Base-by-base conservation (phyloP, 75 land plant genomes). In the Selaginella moellendorffii region DNA sequence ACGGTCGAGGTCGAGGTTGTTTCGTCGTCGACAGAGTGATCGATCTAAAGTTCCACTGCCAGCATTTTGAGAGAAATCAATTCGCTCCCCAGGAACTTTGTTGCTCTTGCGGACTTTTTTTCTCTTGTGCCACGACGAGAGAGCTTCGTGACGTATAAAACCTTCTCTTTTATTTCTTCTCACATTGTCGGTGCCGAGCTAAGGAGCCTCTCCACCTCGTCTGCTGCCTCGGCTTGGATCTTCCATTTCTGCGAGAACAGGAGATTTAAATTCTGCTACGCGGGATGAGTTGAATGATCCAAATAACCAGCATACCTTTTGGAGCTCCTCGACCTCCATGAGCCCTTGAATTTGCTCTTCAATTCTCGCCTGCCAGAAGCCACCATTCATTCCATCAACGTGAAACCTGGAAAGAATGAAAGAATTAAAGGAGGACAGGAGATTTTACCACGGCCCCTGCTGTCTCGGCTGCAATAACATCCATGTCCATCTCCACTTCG, bases 401-500 rank as follows among this genome's bases (percentile, higher is more conserved):
- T n/a, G n/a, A n/a, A n/a, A n/a, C n/a, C n/a, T n/a, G n/a, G n/a
- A n/a, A n/a, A n/a, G n/a, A n/a, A n/a, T n/a, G n/a, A n/a, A n/a
- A n/a, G n/a, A n/a, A n/a, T n/a, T n/a, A 12, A 30, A 63, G 17
- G 19, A 29, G 2, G 2, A 62, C 20, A 54, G 25, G 52, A 22
- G 2, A 28, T 17, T 1, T 64, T 63, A 92, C 97, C 53, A 76
- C 77, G 70, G 77, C 76, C 68, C 82, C 77, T 30, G 67, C 90
- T 69, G 80, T 78, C 74, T 92, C 97, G 24, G 95, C 95, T 31
- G 90, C 95, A 68, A 85, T 69, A 63, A 92, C 97, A 78, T 92
- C 90, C 19, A 77, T 59, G 62, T 88, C 97, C 90, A 92, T 81
- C 76, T 92, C 95, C 62, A 92, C 89, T 68, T 92, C 97, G 30